These are phyloP conservation scores for Poa annua DNA, from an alignment of 176 grass and related monocot species.

Conservation along the genomic window DNA sequence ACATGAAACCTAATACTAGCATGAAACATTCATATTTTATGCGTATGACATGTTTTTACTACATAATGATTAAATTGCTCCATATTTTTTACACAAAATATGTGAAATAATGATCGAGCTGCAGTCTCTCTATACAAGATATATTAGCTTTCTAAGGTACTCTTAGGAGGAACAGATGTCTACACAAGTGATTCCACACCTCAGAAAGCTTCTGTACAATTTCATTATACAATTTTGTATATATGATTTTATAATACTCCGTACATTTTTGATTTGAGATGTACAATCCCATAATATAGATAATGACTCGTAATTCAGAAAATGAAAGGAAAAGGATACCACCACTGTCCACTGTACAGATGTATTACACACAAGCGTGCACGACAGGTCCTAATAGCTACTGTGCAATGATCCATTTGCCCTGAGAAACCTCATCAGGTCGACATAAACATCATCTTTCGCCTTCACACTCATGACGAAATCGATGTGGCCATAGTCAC, in stretches of 20 bases:
- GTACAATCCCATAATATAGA: no score
- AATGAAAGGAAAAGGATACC: neutral
- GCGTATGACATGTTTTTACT: neutral
- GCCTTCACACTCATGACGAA: constrained; percentile 68
- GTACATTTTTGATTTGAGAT: no score
- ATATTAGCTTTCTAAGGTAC: no score
- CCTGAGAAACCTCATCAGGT: constrained; percentile 73
- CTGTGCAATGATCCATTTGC: constrained; percentile 48
- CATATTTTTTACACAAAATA: neutral
- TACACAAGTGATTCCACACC: neutral
- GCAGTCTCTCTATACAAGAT: neutral
- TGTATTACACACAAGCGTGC: constrained; percentile 19
- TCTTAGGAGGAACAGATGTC: neutral
- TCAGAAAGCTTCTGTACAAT: neutral
- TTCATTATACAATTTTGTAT: neutral
- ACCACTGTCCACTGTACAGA: neutral
- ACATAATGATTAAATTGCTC: neutral
- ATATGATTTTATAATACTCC: no score
- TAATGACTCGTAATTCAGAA: neutral
- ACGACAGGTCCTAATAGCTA: constrained; percentile 57
- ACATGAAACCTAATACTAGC: neutral
- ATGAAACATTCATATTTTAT: neutral
- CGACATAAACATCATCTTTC: constrained; percentile 72
- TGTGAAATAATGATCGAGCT: neutral
- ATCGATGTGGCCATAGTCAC: constrained; percentile 83